phyloP scores from a whole-genome alignment of 345 rosid genomes.

The Xanthoceras sorbifolium region DNA sequence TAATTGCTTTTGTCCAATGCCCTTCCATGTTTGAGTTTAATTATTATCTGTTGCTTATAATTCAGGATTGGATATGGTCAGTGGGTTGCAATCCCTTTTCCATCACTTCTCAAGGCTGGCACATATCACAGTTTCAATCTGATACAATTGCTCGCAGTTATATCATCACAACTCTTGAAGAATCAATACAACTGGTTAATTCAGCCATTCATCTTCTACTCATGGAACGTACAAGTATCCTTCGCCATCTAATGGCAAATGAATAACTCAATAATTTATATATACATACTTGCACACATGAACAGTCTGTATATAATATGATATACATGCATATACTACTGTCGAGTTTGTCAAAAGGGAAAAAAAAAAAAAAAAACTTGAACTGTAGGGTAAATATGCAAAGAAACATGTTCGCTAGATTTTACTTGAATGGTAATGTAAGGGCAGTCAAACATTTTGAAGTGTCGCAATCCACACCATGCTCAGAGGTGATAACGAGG shows the following conservation, averaged over 20 bases:
- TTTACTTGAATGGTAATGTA: not conserved
- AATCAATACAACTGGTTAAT: conserved; percentile 81
- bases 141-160: conserved; percentile 95
- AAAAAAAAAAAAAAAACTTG: no score
- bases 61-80: conserved; percentile 97
- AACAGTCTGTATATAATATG: not conserved
- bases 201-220: conserved; percentile 77
- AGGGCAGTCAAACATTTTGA: not conserved
- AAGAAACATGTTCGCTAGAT: not conserved
- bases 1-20: not conserved
- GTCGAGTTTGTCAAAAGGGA: no score
- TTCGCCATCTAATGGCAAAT: conserved; percentile 27
- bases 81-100: conserved; percentile 94
- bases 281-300: not conserved
- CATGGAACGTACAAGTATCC: conserved; percentile 96
- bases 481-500: not conserved
- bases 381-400: not conserved
- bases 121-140: conserved; percentile 76
- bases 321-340: no score
- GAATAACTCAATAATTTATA: conserved; percentile 1
- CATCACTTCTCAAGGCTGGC: conserved; percentile 89
- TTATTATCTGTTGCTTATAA: conserved; percentile 4
- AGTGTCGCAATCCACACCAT: not conserved
- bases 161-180: conserved; percentile 84
- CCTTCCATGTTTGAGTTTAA: not conserved